Evolutionary conservation across 2,329 filamentous ascomycete species (phyloP), one percentile per base, ranked within the genome.

Genomic region (Exserohilum turcica): DNA sequence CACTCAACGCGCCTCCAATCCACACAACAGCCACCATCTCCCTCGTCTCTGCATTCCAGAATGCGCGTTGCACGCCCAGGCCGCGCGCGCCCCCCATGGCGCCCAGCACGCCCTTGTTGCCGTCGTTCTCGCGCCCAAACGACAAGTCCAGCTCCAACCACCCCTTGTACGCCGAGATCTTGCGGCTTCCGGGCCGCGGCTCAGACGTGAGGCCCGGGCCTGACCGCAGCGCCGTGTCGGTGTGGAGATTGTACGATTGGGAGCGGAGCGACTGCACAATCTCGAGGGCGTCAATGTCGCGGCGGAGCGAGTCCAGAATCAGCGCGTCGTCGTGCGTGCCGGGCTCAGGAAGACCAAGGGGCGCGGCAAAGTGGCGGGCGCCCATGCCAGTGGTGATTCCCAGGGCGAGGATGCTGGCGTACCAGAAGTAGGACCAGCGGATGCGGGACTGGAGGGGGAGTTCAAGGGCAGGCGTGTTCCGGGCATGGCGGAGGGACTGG

Each of bases 1-100:
- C 89, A 42, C 81, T 78, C 16, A 88, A 68, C 1, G 79, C 83
- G n/a, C 78, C 72, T 6, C 89, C 90, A 48, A 92, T 80, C 78
- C 81, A 89, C 4, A 92, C 77, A n/a, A 92, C 79, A 43, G 80
- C 82, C 9, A 87, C 76, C 29, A 85, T 71, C 63, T 85, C 83
- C 60, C 84, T 80, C 6, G 85, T 83, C 27, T 72, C 71, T 3
- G 76, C 66, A 67, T 89, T 84, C 78, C 81, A 84, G 67, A 90
- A 92, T 1, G 88, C 74, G 63, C 83, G 80, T 77, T 90, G 83
- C 63, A 74, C 70, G 6, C 76, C 78, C 18, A 80, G 53, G 3
- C 75, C 77, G 46, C 72, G 70, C 28, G 72, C 71, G 7, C 77
- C 78, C n/a, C 60, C 60, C 59, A 67, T 56, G 6, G 36, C 47